A percentile compares a stretch with the other conserved stretches of the same genome.
These are phyloP conservation scores for Dalbergia oliveri DNA, from an alignment of 306 rosid species.

Conservation along the genomic window DNA sequence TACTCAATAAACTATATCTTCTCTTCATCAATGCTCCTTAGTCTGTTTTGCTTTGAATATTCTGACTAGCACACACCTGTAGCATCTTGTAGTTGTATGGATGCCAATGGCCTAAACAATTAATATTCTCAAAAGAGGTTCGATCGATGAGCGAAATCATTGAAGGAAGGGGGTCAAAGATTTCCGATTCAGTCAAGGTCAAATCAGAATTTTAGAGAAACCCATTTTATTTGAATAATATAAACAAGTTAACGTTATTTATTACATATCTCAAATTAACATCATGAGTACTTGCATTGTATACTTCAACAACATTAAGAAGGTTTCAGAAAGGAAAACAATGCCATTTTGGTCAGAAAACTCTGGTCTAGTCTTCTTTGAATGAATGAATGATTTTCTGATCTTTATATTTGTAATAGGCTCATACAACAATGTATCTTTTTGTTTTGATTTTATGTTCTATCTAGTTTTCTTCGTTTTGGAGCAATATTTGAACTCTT, in stretches of 20 bases:
- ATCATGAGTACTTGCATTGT: not conserved
- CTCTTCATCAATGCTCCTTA: conserved; percentile 3
- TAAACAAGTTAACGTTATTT: not conserved
- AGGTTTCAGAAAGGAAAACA: not conserved
- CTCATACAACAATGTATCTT: too few species aligned
- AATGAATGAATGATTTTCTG: not conserved
- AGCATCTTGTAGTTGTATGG: not conserved
- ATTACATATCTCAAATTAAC: not conserved
- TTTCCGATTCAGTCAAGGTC: conserved; percentile 25
- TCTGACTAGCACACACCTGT: not conserved
- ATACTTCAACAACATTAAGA: not conserved
- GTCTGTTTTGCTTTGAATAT: conserved; percentile 38
- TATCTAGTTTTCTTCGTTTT: too few species aligned
- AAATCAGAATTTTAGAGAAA: conserved; percentile 19
- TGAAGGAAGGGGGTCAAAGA: conserved; percentile 15
- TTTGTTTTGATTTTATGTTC: too few species aligned
- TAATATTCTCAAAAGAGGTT: not conserved
- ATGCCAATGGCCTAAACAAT: not conserved
- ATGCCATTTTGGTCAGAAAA: not conserved
- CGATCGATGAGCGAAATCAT: not conserved
- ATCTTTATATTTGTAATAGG: not conserved
- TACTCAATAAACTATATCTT: conserved; percentile 13
- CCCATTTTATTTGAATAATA: not conserved
- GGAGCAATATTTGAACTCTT: too few species aligned
- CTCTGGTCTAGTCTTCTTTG: not conserved